These are phyloP conservation scores for Sporothrix globosa DNA, from an alignment of 2,329 filamentous ascomycete species.

Conservation along the genomic window DNA sequence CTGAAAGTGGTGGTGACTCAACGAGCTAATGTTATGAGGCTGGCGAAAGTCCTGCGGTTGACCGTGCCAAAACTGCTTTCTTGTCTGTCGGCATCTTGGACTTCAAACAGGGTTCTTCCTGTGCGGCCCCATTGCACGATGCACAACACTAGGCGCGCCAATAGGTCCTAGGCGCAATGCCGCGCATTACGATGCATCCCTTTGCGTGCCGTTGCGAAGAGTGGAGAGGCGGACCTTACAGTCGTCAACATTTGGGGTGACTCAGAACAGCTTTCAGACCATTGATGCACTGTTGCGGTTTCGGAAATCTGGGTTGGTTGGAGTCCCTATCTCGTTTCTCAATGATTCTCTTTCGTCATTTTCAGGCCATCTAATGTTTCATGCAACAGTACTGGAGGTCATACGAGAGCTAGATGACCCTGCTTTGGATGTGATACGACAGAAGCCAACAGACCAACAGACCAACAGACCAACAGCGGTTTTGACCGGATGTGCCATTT, in stretches of 20 bases:
- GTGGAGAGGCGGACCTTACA: no score
- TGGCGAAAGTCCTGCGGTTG: not conserved
- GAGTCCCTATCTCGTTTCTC: not conserved
- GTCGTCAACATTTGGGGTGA: not conserved
- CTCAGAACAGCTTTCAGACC: not conserved
- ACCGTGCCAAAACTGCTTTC: no score
- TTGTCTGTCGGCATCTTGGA: no score
- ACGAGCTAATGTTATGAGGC: not conserved
- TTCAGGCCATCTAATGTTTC: no score
- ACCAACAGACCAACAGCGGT: not conserved
- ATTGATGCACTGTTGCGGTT: not conserved
- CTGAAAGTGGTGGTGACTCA: slow-evolving; percentile 1
- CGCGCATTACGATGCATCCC: not conserved
- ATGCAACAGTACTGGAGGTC: no score
- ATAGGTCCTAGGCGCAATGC: no score
- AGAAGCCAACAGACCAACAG: slow-evolving; percentile 3
- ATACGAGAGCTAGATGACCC: not conserved
- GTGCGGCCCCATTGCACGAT: no score
- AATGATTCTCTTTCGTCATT: no score
- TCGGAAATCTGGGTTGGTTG: not conserved
- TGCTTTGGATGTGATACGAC: not conserved
- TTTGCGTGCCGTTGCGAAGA: no score
- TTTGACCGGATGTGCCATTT: not conserved
- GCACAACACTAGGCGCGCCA: no score
- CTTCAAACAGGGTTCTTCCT: no score